Conservation (phyloP, 1,139 yeast species). For the Debaryomycetaceae sp. region DNA sequence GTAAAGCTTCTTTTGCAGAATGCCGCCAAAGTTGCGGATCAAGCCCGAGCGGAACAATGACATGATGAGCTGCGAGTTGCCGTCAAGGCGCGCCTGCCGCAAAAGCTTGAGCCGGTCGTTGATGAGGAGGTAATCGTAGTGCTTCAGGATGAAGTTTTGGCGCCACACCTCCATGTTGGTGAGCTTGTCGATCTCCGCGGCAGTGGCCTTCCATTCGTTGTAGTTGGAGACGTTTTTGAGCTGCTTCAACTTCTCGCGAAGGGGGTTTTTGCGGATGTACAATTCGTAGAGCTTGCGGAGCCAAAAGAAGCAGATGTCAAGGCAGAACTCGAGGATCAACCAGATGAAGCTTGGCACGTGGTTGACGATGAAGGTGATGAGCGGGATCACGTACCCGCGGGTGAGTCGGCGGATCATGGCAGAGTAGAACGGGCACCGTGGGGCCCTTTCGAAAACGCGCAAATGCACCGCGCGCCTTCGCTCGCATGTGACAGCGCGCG, state of each 20-base stretch:
- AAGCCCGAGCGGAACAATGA: constrained; percentile 78
- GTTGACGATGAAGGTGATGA: constrained; percentile 28
- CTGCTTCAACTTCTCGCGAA: constrained; percentile 35
- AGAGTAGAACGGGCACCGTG: too few relatives aligned
- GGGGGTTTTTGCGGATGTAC: constrained; percentile 35
- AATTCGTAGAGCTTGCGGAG: constrained; percentile 34
- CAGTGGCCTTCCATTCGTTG: constrained; percentile 59
- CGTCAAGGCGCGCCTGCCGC: constrained; percentile 55
- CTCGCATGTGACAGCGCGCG: not conserved
- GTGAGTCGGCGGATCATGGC: constrained; percentile 3
- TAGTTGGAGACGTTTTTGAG: constrained; percentile 44
- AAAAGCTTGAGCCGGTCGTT: constrained; percentile 66
- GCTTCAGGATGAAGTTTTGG: constrained; percentile 74
- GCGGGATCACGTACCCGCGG: constrained; percentile 16
- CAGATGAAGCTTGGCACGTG: constrained; percentile 60
- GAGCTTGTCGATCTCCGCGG: constrained; percentile 56
- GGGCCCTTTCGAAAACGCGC: too few relatives aligned
- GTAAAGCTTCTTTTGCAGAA: constrained; percentile 73
- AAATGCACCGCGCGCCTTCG: too few relatives aligned
- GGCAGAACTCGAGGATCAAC: constrained; percentile 54
- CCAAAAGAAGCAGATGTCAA: constrained; percentile 64
- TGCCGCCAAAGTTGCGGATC: constrained; percentile 87
- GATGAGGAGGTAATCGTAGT: constrained; percentile 81
- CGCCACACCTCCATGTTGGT: constrained; percentile 80
- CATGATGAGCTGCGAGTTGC: constrained; percentile 57